Evolutionary conservation across 495 filamentous ascomycete genomes (phyloP), one percentile per base, ranked within the genome.

Genomic region (Pseudotulostoma volvatum): DNA sequence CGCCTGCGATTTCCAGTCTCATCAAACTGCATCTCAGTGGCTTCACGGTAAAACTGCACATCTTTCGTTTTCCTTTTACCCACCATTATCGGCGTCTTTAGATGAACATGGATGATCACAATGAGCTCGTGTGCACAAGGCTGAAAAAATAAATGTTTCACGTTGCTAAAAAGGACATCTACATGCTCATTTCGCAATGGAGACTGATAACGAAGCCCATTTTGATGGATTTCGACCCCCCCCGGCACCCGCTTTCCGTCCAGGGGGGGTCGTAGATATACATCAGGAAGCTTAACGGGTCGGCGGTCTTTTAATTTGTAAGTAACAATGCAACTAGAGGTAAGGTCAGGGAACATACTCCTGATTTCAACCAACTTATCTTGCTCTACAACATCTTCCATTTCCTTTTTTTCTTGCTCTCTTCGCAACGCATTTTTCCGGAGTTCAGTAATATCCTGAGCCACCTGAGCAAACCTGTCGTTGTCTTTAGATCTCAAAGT

Each of bases 381-480:
- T 56, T 96, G 92, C 57, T 96, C 93, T 3, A 99, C 85, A n/a
- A 99, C 92, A 66, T 96, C 92, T 53, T 96, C 92, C 79, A 99
- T 76, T 47, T 99, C 87, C 57, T 99, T 99, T 69, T 94, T 94
- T 56, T 99, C 90, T 51, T 95, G 85, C 53, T 96, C 92, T 44
- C 79, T 77, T 49, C 92, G 83, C 25, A 83, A 71, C 2, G 84
- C 76, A 46, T 81, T 80, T 57, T 90, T 93, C 58, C 93, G 88
- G 53, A 99, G 78, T 41, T 93, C 84, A 2, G 82, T 83, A 41
- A 99, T 94, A 48, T 88, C 78, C 16, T 79, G 77, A 4, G 84
- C 79, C 39, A 99, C 86, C 40, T 84, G 79, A 14, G 84, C 77
- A 53, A 96, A 81, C 31, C 92, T 76, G 34, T 82, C 74, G 34